Conservation (phyloP, 2,329 filamentous ascomycete species). For the Paecilomyces dactylethromorphus region DNA sequence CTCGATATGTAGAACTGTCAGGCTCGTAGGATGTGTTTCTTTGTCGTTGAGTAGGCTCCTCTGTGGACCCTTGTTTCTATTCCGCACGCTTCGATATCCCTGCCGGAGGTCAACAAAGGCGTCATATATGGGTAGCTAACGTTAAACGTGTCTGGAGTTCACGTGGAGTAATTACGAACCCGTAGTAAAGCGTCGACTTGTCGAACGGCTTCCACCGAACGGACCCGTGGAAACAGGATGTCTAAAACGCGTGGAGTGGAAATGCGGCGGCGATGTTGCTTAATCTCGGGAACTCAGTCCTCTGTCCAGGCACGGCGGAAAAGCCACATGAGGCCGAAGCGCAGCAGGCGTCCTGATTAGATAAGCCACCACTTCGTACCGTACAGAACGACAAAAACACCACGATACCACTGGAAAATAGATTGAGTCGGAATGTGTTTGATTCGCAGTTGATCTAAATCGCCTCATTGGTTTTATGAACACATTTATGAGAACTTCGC, state of each 20-base stretch:
- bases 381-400: background rate
- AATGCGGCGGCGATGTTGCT: background rate
- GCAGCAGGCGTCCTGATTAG: slow-evolving; percentile 8
- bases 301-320: slow-evolving; percentile 18
- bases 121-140: slow-evolving; percentile 23
- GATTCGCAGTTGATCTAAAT: background rate
- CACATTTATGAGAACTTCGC: background rate
- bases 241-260: background rate
- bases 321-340: slow-evolving; percentile 23
- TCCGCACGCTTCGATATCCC: slow-evolving; percentile 11
- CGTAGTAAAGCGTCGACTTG: slow-evolving; percentile 3
- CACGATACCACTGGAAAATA: background rate
- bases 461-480: background rate
- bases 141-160: slow-evolving; percentile 11
- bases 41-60: background rate
- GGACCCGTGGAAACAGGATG: background rate
- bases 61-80: slow-evolving; percentile 6
- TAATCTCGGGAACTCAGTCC: slow-evolving; percentile 1
- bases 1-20: slow-evolving; percentile 10
- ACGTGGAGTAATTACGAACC: slow-evolving; percentile 10
- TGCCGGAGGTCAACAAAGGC: slow-evolving; percentile 27
- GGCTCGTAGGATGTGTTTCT: background rate
- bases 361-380: background rate
- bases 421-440: background rate
- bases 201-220: background rate